Percentiles rank a stretch among this genome's conserved stretches.
Evolutionary conservation across 805 yeast species (phyloP).

Genomic region (Hanseniaspora vineae): DNA sequence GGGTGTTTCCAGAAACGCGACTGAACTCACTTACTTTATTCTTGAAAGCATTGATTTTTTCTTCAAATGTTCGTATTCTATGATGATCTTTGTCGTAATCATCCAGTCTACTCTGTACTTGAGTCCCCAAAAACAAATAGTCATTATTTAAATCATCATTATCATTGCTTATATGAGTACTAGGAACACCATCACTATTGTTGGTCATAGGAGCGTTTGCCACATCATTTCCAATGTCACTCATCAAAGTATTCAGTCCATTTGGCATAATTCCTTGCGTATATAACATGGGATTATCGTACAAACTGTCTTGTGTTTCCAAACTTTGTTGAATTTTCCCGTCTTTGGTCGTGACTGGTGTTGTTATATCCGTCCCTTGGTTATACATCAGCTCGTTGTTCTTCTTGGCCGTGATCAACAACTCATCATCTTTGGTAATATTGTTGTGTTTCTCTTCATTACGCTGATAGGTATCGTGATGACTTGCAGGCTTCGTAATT

Average conservation of each 20-base stretch:
- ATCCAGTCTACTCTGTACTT: conserved; percentile 21
- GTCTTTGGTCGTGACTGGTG: background rate
- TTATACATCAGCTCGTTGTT: background rate
- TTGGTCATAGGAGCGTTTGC: too few relatives aligned
- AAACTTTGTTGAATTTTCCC: background rate
- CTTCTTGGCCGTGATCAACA: background rate
- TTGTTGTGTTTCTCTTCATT: too few relatives aligned
- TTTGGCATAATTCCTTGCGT: background rate
- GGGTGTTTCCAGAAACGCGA: too few relatives aligned
- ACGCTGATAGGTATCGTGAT: too few relatives aligned
- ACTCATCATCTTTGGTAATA: background rate
- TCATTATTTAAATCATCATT: background rate
- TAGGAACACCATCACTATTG: background rate
- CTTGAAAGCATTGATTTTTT: background rate
- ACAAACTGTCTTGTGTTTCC: background rate
- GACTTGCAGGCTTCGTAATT: too few relatives aligned
- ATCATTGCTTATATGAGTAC: background rate
- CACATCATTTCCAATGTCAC: background rate
- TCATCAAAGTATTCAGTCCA: background rate
- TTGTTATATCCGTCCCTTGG: background rate
- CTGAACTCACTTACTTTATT: background rate
- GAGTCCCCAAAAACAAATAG: conserved; percentile 18
- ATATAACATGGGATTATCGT: conserved; percentile 1
- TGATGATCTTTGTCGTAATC: conserved; percentile 12
- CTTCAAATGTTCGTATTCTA: background rate